Evolutionary conservation across 1,284 basidiomycete species (phyloP), one percentile per base, ranked within the genome.

Genomic region (Puccinia hordei): DNA sequence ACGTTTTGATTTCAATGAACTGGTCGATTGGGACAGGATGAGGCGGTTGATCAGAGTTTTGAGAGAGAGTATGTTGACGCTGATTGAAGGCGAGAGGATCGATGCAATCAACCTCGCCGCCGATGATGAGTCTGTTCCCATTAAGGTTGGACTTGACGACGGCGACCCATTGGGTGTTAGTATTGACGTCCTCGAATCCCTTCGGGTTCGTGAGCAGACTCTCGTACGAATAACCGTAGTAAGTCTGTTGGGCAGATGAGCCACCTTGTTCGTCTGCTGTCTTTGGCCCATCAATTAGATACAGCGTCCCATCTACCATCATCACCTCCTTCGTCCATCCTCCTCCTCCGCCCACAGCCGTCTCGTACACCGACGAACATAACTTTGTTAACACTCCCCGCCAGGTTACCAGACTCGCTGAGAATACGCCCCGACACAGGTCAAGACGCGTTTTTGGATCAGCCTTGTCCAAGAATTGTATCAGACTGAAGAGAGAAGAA

Each of bases 81-180:
- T 57, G 6, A 33, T 68, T 5, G 35, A 80, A 61, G 2, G 44
- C 55, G 2, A 65, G 27, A 0, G 68, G 59, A 33, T 53, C 41
- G 12, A 80, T 35, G 38, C 69, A 59, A 65, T 80, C 77, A 3
- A 80, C 77, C 72, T 80, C 77, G 19, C 77, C 77, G 59, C 77
- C 69, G 5, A 80, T 4, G 68, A 80, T 80, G 17, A 80, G 12
- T 53, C 59, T 46, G 33, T 51, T 72, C 12, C 51, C 41, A 59
- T 80, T 80, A n/a, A 80, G 51, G 35, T 80, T 80, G 19, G 77
- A 12, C 63, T 80, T 80, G 19, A 80, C 77, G 59, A 80, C 55
- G 46, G 68, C 33, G 51, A 41, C 66, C 77, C 77, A 80, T 46
- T 80, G 57, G 12, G 24, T 2, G 51, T 80, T 73, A 24, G 77